Evolutionary conservation across 768 basidiomycete genomes (phyloP), one percentile per base, ranked within the genome.

Genomic region (Mycena olivaceomarginata): DNA sequence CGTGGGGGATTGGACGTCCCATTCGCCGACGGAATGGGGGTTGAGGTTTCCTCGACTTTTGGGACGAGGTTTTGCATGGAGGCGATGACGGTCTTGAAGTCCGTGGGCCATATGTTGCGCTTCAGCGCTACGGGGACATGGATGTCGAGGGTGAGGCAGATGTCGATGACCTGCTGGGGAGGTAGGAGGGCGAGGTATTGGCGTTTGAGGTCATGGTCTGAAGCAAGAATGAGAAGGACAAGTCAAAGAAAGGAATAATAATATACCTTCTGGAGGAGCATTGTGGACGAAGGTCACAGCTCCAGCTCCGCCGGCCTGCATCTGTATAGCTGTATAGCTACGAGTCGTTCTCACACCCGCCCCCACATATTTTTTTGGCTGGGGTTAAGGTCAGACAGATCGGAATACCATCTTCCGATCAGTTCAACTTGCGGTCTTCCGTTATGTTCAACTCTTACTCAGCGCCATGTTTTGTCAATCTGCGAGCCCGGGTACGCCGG

Each of bases 161-260:
- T 92, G 80, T 95, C 95, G 82, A 96, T 94, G 82, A 96, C 90
- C 85, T 96, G 94, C 60, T 91, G 89, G 25, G 90, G 91, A 31
- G 92, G 90, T 10, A 96, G 88, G 25, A 95, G 88, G 31, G 89
- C 88, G 57, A 96, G 88, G 86, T 96, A 96, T 77, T 91, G 90
- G 78, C 91, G 90, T 83, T 95, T 95, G 85, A 94, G 91, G 67
- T 92, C 88, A 83, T 92, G 89, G 82, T 92, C 91, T 85, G 67
- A 22, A 16, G 4, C 20, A 10, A 70, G 69, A 31, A 77, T 60
- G 25, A 76, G 39, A 11, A 53, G 8, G 16, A 53, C 11, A 45
- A 41, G 16, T 11, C 40, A n/a, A 53, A 40, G 46, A 51, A 62
- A 9, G 31, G 53, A 13, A 67, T 2, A 43, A 16, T 5, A 39